Conservation (phyloP, 2,329 filamentous ascomycete genomes). For the Fusarium guadeloupense region DNA sequence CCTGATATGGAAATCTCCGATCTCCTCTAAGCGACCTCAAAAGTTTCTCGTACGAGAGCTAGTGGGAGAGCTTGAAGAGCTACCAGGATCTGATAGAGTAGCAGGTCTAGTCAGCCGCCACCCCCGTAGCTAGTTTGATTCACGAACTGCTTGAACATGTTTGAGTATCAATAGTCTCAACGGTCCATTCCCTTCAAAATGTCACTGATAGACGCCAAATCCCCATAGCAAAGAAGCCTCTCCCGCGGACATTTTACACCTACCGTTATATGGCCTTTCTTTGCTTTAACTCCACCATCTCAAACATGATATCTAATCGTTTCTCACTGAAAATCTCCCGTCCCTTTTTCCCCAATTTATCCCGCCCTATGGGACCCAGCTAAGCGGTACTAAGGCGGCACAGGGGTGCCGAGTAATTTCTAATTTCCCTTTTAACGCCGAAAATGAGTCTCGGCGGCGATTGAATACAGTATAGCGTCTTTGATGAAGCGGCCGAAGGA, state of each 20-base stretch:
- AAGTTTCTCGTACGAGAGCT: conserved; percentile 6
- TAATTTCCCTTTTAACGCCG: conserved; percentile 23
- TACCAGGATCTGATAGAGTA: neutral
- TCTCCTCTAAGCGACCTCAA: neutral
- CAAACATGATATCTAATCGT: neutral
- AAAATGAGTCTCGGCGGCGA: conserved; percentile 3
- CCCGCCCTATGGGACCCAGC: conserved; percentile 4
- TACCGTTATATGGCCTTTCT: no score
- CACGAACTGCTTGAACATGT: conserved; percentile 9
- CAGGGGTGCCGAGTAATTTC: conserved; percentile 8
- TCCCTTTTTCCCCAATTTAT: conserved; percentile 1
- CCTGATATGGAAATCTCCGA: neutral
- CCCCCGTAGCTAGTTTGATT: conserved; percentile 3
- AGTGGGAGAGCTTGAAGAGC: no score
- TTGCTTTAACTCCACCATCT: neutral
- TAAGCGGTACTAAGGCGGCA: conserved; percentile 12
- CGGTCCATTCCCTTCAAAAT: neutral
- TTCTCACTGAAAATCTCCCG: neutral
- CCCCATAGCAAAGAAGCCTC: neutral
- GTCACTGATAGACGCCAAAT: conserved; percentile 1
- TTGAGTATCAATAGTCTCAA: conserved; percentile 11
- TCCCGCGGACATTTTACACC: conserved; percentile 1
- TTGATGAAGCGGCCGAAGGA: conserved; percentile 25
- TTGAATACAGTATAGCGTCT: conserved; percentile 21
- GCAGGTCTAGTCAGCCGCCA: conserved; percentile 2